Evolutionary conservation across 768 basidiomycete species (phyloP).

Genomic region (Panaeolus cyanescens): DNA sequence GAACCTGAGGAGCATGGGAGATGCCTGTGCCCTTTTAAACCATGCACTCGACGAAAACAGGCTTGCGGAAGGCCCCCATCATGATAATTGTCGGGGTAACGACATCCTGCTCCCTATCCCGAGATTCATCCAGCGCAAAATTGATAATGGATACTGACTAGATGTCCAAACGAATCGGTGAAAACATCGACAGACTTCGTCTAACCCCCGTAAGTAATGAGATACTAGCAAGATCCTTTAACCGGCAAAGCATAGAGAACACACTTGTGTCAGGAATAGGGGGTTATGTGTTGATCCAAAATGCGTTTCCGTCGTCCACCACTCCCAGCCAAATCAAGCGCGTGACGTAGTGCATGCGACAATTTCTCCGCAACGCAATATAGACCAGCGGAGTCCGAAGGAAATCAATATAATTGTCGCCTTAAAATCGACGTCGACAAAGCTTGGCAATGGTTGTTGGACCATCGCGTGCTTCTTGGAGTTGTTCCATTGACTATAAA

Average conservation of each 20-base stretch:
- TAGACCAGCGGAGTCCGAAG: background rate
- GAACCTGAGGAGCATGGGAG: background rate
- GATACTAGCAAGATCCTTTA: background rate
- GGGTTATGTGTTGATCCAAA: background rate
- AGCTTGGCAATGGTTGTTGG: background rate
- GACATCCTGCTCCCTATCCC: background rate
- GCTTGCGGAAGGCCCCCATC: background rate
- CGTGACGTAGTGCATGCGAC: background rate
- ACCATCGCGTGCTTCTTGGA: background rate
- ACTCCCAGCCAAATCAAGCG: background rate
- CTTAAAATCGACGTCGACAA: background rate
- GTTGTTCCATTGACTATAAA: background rate
- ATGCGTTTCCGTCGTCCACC: background rate
- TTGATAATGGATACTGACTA: background rate
- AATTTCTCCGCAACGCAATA: background rate
- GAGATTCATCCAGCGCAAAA: background rate
- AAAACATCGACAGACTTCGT: background rate
- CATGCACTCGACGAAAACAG: background rate
- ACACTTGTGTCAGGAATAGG: background rate
- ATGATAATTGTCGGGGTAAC: constrained; percentile 1
- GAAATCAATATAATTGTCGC: background rate
- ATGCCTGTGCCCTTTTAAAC: background rate
- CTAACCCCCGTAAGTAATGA: background rate
- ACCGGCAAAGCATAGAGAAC: background rate
- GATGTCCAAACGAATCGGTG: background rate